Percentiles rank a stretch among this genome's conserved stretches.
Evolutionary conservation across 164 flowering plant species (phyloP).

Genomic region (Tetrastigma voinierianum): DNA sequence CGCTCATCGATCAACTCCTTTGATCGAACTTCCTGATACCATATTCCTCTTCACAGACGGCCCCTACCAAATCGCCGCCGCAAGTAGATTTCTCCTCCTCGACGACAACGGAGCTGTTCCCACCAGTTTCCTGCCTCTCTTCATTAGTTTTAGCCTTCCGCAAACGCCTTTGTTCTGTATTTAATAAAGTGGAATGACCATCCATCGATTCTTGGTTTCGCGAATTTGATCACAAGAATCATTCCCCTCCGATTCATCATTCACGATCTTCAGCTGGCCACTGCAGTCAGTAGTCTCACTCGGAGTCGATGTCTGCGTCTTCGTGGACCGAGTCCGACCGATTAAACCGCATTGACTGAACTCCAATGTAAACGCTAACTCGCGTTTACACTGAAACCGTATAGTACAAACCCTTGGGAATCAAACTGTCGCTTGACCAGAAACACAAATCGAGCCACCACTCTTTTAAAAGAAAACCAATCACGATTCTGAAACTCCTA

Average conservation of each 20-base stretch:
- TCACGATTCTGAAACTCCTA: too few species aligned
- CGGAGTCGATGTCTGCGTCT: slow-evolving; percentile 8
- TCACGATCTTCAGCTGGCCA: slow-evolving; percentile 22
- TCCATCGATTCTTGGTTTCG: too few species aligned
- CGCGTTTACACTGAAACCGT: slow-evolving; percentile 25
- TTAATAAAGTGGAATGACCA: too few species aligned
- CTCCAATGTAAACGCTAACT: slow-evolving; percentile 23
- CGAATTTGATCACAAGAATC: slow-evolving; percentile 20
- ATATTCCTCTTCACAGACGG: slow-evolving; percentile 9
- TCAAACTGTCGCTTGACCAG: background rate
- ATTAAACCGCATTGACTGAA: slow-evolving; percentile 17
- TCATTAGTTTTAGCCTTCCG: too few species aligned
- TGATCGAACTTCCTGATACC: too few species aligned
- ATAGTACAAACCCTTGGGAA: background rate
- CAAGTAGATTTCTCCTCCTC: background rate
- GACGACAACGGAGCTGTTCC: background rate
- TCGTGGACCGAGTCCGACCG: slow-evolving; percentile 16
- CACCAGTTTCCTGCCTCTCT: background rate
- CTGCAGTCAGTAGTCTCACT: background rate
- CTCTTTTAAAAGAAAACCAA: too few species aligned
- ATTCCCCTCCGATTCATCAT: slow-evolving; percentile 13
- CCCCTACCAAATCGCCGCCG: slow-evolving; percentile 1
- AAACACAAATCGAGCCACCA: background rate
- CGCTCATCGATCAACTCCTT: too few species aligned
- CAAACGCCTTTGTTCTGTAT: too few species aligned